Evolutionary conservation across 306 rosid species (phyloP), one percentile per base, ranked within the genome.

Genomic region (Sophora flavescens): DNA sequence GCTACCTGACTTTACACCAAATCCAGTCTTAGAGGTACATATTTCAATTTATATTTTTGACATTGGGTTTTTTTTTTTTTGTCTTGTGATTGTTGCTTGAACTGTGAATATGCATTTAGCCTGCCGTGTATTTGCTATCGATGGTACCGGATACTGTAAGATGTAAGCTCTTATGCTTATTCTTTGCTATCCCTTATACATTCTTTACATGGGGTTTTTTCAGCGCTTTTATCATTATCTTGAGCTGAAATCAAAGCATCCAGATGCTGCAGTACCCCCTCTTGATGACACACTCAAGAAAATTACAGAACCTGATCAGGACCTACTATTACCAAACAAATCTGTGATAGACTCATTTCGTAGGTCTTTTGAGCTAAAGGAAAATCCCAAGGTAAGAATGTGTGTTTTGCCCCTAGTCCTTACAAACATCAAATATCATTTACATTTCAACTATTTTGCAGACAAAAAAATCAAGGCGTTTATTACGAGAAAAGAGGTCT

Each of bases 11-110:
- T 77, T 89, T 51, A 94, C 95, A 16, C 93, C 96, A 54, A 94
- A 91, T 83, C 98, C 95, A 76, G 83, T 90, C 59, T 74, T 94
- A 26, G 96, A 92, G 94, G 98, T 92, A 77, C 32, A 44, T 76
- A 78, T 81, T 63, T 54, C 42, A 50, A n/a, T 26, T 45, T 79
- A 32, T 8, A 16, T 35, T 26, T n/a, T 14, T 59, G 51, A 53
- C 35, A 13, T 73, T n/a, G 26, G 16, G 35, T 7, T 39, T 39
- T 6, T 7, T 6, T 7, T 53, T 65, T 22, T 17, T 47, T 58
- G 11, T 57, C 18, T 35, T 59, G 10, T 47, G n/a, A 22, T 58
- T 52, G 38, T 48, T 36, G 42, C 70, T 47, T 69, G 52, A 61
- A 42, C 47, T 4, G 14, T 4, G 60, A 60, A 74, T 60, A 8